phyloP scores from a whole-genome alignment of 345 rosid genomes.

The Combretum micranthum region DNA sequence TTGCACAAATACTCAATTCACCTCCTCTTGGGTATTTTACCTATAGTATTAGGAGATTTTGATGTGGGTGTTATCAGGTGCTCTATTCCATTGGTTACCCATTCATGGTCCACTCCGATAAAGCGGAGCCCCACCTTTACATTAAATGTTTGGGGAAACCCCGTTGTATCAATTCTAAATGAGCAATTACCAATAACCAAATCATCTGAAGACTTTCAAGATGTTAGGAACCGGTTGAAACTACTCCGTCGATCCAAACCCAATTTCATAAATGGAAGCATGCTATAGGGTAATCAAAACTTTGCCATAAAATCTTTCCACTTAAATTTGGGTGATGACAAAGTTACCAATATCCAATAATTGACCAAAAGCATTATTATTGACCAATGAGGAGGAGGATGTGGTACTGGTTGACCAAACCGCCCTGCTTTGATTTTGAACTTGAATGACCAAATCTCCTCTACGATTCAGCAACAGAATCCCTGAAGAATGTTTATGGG shows the following conservation, averaged over 20 bases:
- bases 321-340: conserved; percentile 1
- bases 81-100: conserved; percentile 59
- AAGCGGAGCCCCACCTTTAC: conserved; percentile 18
- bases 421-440: not conserved
- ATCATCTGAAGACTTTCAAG: conserved; percentile 21
- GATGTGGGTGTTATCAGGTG: conserved; percentile 45
- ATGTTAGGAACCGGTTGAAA: conserved; percentile 5
- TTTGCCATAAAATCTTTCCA: conserved; percentile 20
- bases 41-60: too few species aligned
- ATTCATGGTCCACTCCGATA: conserved; percentile 76
- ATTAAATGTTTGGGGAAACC: conserved; percentile 20
- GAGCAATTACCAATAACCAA: conserved; percentile 12
- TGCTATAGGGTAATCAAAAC: conserved; percentile 23
- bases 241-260: conserved; percentile 16
- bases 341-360: conserved; percentile 27
- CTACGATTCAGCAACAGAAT: not conserved
- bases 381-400: not conserved
- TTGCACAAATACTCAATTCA: too few species aligned
- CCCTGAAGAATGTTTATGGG: conserved; percentile 13
- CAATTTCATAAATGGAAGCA: conserved; percentile 12
- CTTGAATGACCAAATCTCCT: conserved; percentile 16
- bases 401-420: conserved; percentile 18
- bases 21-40: too few species aligned
- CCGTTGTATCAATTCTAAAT: not conserved
- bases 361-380: conserved; percentile 6